A percentile compares a stretch with the other conserved stretches of the same genome.
These are phyloP conservation scores for Toxoplasma gondii DNA, from an alignment of 169 alveolate genomes.

Conservation along the genomic window DNA sequence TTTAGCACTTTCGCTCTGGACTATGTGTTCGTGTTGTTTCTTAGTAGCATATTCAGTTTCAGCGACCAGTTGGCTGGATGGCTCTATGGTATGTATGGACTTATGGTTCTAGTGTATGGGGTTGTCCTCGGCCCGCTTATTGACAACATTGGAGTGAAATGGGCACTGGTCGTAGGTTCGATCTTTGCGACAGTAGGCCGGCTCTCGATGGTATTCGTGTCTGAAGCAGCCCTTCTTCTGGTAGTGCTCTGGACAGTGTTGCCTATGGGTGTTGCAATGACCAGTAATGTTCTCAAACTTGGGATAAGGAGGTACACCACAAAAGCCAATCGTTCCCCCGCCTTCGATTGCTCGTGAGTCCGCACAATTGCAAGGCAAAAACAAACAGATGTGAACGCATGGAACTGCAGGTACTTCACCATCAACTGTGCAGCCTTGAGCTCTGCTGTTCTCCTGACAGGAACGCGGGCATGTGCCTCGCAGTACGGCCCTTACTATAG, in stretches of 20 bases:
- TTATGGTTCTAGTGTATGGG: conserved; percentile 39
- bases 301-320: conserved; percentile 58
- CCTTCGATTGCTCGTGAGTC: conserved; percentile 64
- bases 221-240: conserved; percentile 35
- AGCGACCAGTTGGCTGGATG: conserved; percentile 61
- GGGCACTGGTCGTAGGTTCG: conserved; percentile 47
- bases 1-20: conserved; percentile 64
- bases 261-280: conserved; percentile 58
- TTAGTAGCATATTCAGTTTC: conserved; percentile 50
- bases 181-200: conserved; percentile 25
- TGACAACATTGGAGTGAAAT: conserved; percentile 39
- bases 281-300: conserved; percentile 49
- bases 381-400: neutral
- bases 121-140: conserved; percentile 47
- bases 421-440: conserved; percentile 57
- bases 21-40: conserved; percentile 58
- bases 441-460: conserved; percentile 53
- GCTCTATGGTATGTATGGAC: conserved; percentile 53
- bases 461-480: conserved; percentile 25
- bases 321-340: conserved; percentile 3
- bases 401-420: conserved; percentile 37
- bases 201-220: conserved; percentile 41
- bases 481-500: conserved; percentile 48
- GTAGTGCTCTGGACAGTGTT: conserved; percentile 4
- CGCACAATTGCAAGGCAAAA: neutral